Base-by-base conservation (phyloP, 1,284 basidiomycete species). In the Salmacisia buchloeana region DNA sequence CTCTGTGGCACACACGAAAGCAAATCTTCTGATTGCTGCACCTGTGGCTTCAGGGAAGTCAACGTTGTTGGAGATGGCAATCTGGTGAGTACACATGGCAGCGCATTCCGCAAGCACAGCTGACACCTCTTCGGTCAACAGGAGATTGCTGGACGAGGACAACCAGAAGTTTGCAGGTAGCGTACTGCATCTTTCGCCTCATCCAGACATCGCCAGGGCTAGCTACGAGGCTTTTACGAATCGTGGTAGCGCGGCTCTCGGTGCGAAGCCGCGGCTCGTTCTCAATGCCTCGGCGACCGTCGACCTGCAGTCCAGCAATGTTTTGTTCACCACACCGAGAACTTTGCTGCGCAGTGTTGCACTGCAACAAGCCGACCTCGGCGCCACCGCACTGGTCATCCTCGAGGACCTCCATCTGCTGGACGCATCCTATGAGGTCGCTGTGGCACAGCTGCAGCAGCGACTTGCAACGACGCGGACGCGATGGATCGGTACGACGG, bases 371-470 rank as follows among this genome's bases (percentile, higher is more conserved):
- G 21, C 12, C 1, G 78, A 82, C 27, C 72, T 85, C 7, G 74
- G 78, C 0, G 81, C 82, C 41, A 82, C 92, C 23, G 82, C 84
- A 62, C 80, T 96, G 35, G 85, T 94, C 31, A 76, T 97, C 1
- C 88, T 89, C 63, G 92, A 97, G 70, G 89, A 90, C 73, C 81
- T 99, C 23, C 92, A 99, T 72, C 85, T 90, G 31, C 83, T 99
- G 56, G 87, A 92, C 74, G 82, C 87, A 2, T 81, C 83, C 1
- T 97, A 96, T 81, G 97, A 99, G 79, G 84, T 97, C 4, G 86
- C 85, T 2, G 77, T 96, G 27, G 86, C 91, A 12, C 81, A 0
- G 2, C 13, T 33, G 46, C 33, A 7, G 13, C 41, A 3, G 27
- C 10, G 13, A 18, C 39, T 2, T 12, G 12, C 49, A 3, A 31